phyloP scores from a whole-genome alignment of 202 grass and related monocot genomes.

The Zoysia matrella region DNA sequence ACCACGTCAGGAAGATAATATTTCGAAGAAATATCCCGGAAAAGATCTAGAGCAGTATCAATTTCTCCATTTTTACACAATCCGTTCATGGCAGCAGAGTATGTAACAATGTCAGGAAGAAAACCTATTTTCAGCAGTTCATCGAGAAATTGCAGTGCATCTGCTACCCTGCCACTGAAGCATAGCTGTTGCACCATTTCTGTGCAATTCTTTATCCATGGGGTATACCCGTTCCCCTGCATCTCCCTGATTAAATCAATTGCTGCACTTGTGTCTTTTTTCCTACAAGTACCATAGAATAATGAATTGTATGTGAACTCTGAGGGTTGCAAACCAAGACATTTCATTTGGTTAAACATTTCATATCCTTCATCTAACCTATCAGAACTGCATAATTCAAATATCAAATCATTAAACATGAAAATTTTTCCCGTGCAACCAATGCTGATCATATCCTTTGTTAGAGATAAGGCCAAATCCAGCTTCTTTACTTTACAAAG shows the following conservation, averaged over 20 bases:
- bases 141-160: constrained; percentile 72
- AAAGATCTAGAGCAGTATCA: constrained; percentile 62
- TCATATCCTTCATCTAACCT: constrained; percentile 76
- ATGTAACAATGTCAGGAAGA: constrained; percentile 87
- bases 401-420: constrained; percentile 91
- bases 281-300: constrained; percentile 70
- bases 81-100: constrained; percentile 79
- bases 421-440: constrained; percentile 75
- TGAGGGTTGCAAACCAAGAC: constrained; percentile 54
- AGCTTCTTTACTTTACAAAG: constrained; percentile 76
- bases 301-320: constrained; percentile 90
- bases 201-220: constrained; percentile 93
- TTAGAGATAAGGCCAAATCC: constrained; percentile 73
- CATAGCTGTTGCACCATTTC: constrained; percentile 82
- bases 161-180: constrained; percentile 60
- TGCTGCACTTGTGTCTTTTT: constrained; percentile 54
- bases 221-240: constrained; percentile 52
- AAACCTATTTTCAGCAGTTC: constrained; percentile 80
- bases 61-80: constrained; percentile 72
- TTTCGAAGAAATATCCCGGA: constrained; percentile 69
- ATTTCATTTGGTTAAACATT: constrained; percentile 69
- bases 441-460: constrained; percentile 65
- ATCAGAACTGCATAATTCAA: constrained; percentile 71
- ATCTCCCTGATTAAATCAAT: constrained; percentile 74
- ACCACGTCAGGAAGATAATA: constrained; percentile 91